phyloP scores from a whole-genome alignment of 2,329 filamentous ascomycete species.

The Talaromyces marneffei region DNA sequence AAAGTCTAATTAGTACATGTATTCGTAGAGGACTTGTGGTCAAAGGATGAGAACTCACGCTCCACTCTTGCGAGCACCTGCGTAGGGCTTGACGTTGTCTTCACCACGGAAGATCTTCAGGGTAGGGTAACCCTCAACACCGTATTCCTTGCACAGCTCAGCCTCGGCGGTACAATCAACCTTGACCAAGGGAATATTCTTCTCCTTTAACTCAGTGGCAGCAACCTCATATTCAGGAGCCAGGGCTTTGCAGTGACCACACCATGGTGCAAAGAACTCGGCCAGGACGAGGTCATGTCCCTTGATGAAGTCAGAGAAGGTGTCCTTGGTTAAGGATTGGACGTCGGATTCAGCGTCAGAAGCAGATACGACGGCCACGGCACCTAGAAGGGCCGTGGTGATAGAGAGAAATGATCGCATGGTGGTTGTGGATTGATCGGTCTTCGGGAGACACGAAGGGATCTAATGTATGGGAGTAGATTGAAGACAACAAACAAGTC shows the following conservation, averaged over 20 bases:
- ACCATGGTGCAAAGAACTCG: constrained; percentile 97
- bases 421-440: constrained; percentile 11
- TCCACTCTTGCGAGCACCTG: constrained; percentile 81
- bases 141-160: constrained; percentile 82
- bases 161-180: constrained; percentile 88
- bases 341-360: constrained; percentile 63
- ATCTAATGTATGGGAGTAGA: neutral
- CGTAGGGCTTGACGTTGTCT: constrained; percentile 76
- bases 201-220: constrained; percentile 44
- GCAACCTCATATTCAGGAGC: constrained; percentile 51
- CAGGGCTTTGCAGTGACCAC: constrained; percentile 97
- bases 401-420: constrained; percentile 39
- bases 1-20: neutral
- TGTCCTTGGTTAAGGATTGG: constrained; percentile 73
- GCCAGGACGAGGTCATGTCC: constrained; percentile 83
- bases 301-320: constrained; percentile 80
- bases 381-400: constrained; percentile 36
- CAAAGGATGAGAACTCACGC: constrained; percentile 40
- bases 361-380: constrained; percentile 32
- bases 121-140: constrained; percentile 96
- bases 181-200: constrained; percentile 45
- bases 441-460: constrained; percentile 1
- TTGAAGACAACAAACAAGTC: neutral
- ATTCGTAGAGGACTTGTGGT: neutral
- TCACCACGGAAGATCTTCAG: constrained; percentile 96